Base-by-base conservation (phyloP, 169 alveolate species). In the Plasmodium knowlesi region DNA sequence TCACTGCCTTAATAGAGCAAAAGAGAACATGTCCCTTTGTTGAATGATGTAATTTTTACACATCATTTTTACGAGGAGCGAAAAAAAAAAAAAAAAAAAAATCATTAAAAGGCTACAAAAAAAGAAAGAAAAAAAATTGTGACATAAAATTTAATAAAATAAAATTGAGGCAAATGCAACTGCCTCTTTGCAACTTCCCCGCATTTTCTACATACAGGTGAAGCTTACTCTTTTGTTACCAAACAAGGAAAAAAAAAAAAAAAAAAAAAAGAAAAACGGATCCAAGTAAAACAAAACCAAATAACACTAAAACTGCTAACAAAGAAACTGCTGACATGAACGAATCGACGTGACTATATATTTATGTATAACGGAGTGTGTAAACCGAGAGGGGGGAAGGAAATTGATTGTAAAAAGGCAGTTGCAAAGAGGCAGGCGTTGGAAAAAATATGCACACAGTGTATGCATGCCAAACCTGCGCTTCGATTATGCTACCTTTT, bases 141-240 rank as follows among this genome's bases (percentile, higher is more conserved):
- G 39, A 67, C 76, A 67, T 67, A 67, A 67, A 25, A 67, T 67
- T 67, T 67, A 67, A 67, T 67, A 67, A 67, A 67, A 67, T 67
- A 67, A 67, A 67, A 67, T 67, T 9, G 34, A 9, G 39, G n/a
- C 41, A 67, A 67, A 22, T 67, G 37, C 76, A 67, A 67, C 76
- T 19, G 76, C 0, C 16, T 67, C 9, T 22, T 67, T 67, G 76
- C 76, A 67, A 39, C 37, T 67, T 28, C 37, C 34, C 76, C 30
- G 19, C 41, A 67, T 67, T 67, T 67, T 67, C 37, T 67, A n/a
- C 76, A 67, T 4, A 12, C 19, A 28, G 14, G n/a, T 22, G 41
- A 67, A 67, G 8, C 41, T 67, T 67, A 22, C 30, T 5, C 41
- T 67, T 67, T 4, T 67, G 34, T 67, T 67, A 67, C 76, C 30